phyloP scores from a whole-genome alignment of 2,329 filamentous ascomycete genomes.

The Alternaria sp. region DNA sequence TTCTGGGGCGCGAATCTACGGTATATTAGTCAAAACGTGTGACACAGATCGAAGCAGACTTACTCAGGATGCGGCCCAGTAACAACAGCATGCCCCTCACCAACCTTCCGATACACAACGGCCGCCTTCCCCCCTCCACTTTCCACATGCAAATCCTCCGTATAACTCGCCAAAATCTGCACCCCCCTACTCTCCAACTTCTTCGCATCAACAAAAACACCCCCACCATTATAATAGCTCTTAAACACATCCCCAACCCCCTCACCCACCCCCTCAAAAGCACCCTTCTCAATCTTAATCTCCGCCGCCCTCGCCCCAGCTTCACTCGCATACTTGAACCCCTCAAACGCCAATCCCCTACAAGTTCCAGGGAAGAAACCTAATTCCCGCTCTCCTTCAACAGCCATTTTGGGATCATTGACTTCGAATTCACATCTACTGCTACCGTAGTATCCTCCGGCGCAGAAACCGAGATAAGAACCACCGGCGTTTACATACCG shows the following conservation, averaged over 20 bases:
- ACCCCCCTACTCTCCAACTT: slow-evolving; percentile 68
- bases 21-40: slow-evolving; percentile 3
- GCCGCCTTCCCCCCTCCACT: slow-evolving; percentile 76
- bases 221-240: slow-evolving; percentile 93
- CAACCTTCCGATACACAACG: slow-evolving; percentile 81
- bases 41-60: slow-evolving; percentile 33
- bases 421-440: slow-evolving; percentile 89
- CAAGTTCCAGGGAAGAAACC: slow-evolving; percentile 87
- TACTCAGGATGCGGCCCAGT: slow-evolving; percentile 94
- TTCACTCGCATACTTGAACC: slow-evolving; percentile 91
- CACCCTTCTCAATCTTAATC: slow-evolving; percentile 67
- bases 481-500: slow-evolving; percentile 88
- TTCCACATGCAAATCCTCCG: slow-evolving; percentile 76
- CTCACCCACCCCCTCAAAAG: slow-evolving; percentile 57
- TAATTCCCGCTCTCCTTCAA: slow-evolving; percentile 83
- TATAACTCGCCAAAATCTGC: slow-evolving; percentile 82
- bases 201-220: slow-evolving; percentile 84
- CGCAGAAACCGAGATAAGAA: slow-evolving; percentile 88
- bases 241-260: slow-evolving; percentile 67
- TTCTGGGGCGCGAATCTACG: slow-evolving; percentile 81
- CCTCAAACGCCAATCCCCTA: slow-evolving; percentile 83
- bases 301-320: slow-evolving; percentile 76
- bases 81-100: slow-evolving; percentile 77
- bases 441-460: slow-evolving; percentile 90
- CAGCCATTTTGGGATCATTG: slow-evolving; percentile 79